These are phyloP conservation scores for Coprinopsis marcescibilis DNA, from an alignment of 768 basidiomycete genomes.

Conservation along the genomic window DNA sequence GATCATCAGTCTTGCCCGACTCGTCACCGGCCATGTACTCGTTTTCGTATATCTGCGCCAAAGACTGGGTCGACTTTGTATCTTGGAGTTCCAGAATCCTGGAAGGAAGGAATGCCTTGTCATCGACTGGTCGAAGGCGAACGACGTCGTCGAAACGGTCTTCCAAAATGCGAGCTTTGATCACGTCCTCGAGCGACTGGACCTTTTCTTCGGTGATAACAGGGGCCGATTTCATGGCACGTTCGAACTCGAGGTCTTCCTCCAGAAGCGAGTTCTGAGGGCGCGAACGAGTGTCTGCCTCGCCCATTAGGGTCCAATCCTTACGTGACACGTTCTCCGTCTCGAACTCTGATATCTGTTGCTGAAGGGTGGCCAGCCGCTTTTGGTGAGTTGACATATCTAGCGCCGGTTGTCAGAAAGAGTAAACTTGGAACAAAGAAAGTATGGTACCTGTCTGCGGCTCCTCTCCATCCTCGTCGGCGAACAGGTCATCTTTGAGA, in stretches of 20 bases:
- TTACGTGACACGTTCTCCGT: conserved; percentile 83
- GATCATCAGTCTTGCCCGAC: conserved; percentile 55
- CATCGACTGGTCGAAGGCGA: conserved; percentile 70
- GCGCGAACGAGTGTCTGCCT: conserved; percentile 73
- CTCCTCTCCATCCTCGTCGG: conserved; percentile 50
- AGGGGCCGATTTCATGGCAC: conserved; percentile 80
- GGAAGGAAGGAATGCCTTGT: conserved; percentile 89
- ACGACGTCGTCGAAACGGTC: conserved; percentile 88
- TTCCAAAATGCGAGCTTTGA: conserved; percentile 84
- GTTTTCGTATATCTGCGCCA: conserved; percentile 95
- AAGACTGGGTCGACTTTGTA: conserved; percentile 78
- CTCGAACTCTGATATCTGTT: conserved; percentile 81
- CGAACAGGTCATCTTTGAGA: conserved; percentile 75
- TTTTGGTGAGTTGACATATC: conserved; percentile 76
- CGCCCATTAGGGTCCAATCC: conserved; percentile 91
- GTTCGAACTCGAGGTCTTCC: conserved; percentile 94
- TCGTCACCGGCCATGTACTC: conserved; percentile 73
- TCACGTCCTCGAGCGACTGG: conserved; percentile 76
- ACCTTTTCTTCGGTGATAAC: conserved; percentile 87
- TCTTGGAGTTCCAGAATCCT: conserved; percentile 86
- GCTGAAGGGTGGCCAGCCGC: conserved; percentile 63
- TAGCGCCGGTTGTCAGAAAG: conserved; percentile 15
- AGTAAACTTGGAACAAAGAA: background rate
- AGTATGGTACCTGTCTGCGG: conserved; percentile 23
- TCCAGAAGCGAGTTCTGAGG: conserved; percentile 90